A percentile compares a stretch with the other conserved stretches of the same genome.
Evolutionary conservation across 129 eudicot species (phyloP).

Genomic region (Pittosporum tobira): DNA sequence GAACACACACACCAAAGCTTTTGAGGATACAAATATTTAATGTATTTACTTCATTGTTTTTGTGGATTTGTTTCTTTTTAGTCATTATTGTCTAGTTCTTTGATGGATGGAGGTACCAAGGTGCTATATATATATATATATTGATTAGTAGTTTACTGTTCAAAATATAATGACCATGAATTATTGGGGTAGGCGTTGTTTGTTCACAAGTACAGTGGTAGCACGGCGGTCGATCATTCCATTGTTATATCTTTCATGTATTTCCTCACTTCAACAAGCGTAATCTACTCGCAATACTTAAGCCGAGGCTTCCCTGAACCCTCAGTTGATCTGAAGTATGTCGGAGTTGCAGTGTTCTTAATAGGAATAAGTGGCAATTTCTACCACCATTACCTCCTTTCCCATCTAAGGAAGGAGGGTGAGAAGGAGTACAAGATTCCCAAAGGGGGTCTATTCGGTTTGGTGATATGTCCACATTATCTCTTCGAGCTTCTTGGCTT

Average conservation of each 20-base stretch:
- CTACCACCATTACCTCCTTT: constrained; percentile 50
- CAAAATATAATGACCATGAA: too few relatives aligned
- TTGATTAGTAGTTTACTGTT: too few relatives aligned
- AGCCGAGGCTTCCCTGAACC: constrained; percentile 32
- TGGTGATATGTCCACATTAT: constrained; percentile 63
- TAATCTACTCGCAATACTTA: constrained; percentile 35
- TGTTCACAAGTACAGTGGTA: constrained; percentile 57
- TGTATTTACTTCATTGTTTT: too few relatives aligned
- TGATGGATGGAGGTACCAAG: too few relatives aligned
- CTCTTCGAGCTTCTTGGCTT: constrained; percentile 45
- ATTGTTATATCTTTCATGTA: constrained; percentile 28
- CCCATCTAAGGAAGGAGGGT: constrained; percentile 33
- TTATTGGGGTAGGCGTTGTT: constrained; percentile 59
- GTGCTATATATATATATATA: too few relatives aligned
- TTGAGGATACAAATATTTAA: too few relatives aligned
- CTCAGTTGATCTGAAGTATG: constrained; percentile 32
- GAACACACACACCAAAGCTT: too few relatives aligned
- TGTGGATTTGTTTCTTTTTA: too few relatives aligned
- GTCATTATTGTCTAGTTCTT: too few relatives aligned
- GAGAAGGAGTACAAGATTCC: constrained; percentile 52
- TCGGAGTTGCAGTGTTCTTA: constrained; percentile 30
- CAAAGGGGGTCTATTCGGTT: constrained; percentile 45
- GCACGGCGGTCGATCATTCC: constrained; percentile 23
- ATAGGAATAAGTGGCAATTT: constrained; percentile 48
- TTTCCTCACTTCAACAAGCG: constrained; percentile 13